Evolutionary conservation across 148 eudicot genomes (phyloP), one percentile per base, ranked within the genome.

Genomic region (Amaranthus palmeri): DNA sequence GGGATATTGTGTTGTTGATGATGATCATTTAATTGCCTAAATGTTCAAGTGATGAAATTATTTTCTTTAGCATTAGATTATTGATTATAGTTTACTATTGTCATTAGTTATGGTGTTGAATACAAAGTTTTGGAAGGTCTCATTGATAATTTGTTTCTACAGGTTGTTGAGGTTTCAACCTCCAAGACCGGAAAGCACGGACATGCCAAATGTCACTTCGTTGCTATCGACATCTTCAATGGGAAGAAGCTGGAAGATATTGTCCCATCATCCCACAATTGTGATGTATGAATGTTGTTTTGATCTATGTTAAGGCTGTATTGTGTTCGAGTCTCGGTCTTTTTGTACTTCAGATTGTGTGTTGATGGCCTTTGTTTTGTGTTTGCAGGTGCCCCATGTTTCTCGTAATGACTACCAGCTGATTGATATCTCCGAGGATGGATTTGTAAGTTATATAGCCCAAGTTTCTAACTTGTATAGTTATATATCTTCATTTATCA

Each of bases 171-270:
- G 77, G 92, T 90, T 55, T 90, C 96, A 45, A 88, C 96, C 71
- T 90, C 96, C 70, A 90, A 90, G 78, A 86, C 96, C 65, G 96
- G 92, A 65, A 90, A 90, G 90, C 96, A 91, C 52, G 93, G 93
- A 12, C 96, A 91, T 64, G 93, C 91, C n/a, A 86, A 86, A 60
- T 88, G 96, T 70, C 90, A 88, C 83, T 88, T 90, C 74, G 92
- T 90, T 57, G 96, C 66, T 2, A 88, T 90, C 51, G 96, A 90
- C 80, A 90, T 90, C 77, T 90, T 90, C 81, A 88, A 72, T 78
- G 88, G 79, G 42, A 90, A 90, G 78, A 90, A 90, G 79, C 92
- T 88, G 9, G 96, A 90, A 59, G 96, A 90, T 80, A 90, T 87
- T 66, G 95, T 87, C 71, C 92, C 92, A 25, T 88, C 92, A 11